A percentile compares a stretch with the other conserved stretches of the same genome.
These are phyloP conservation scores for Lichina pygmaea DNA, from an alignment of 495 filamentous ascomycete species.

Conservation along the genomic window DNA sequence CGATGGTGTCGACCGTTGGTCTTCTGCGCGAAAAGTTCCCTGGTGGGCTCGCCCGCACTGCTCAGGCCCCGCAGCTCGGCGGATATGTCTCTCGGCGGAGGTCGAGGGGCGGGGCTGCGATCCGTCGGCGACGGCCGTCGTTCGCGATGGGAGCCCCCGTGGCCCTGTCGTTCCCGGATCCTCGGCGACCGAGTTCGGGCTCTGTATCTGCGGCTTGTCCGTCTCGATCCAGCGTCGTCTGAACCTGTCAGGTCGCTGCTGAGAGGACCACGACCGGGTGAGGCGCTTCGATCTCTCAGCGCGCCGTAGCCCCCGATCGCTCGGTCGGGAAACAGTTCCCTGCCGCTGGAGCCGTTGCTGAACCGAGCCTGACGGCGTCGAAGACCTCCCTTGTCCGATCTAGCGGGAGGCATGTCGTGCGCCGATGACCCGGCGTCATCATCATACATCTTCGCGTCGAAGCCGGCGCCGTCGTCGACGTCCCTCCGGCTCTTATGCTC, in stretches of 20 bases:
- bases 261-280: conserved; percentile 37
- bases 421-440: conserved; percentile 19
- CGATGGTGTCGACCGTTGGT: conserved; percentile 25
- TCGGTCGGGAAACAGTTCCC: conserved; percentile 8
- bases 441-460: conserved; percentile 57
- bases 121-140: no score
- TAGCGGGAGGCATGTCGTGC: not conserved
- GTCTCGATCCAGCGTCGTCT: not conserved
- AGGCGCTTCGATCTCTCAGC: conserved; percentile 40
- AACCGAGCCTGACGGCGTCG: conserved; percentile 3
- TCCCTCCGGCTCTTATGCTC: conserved; percentile 22
- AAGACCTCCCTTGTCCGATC: not conserved
- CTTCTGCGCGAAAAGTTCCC: not conserved
- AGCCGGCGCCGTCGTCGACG: conserved; percentile 22
- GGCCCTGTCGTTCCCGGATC: not conserved
- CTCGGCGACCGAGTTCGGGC: conserved; percentile 4
- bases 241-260: conserved; percentile 20
- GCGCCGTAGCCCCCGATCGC: conserved; percentile 8
- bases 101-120: no score
- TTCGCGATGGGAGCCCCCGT: conserved; percentile 1
- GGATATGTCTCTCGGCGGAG: not conserved
- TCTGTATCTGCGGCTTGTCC: not conserved
- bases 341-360: conserved; percentile 11
- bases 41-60: not conserved
- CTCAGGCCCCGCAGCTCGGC: not conserved